A percentile compares a stretch with the other conserved stretches of the same genome.
These are phyloP conservation scores for Ogataea sp. DNA, from an alignment of 805 yeast species.

Conservation along the genomic window DNA sequence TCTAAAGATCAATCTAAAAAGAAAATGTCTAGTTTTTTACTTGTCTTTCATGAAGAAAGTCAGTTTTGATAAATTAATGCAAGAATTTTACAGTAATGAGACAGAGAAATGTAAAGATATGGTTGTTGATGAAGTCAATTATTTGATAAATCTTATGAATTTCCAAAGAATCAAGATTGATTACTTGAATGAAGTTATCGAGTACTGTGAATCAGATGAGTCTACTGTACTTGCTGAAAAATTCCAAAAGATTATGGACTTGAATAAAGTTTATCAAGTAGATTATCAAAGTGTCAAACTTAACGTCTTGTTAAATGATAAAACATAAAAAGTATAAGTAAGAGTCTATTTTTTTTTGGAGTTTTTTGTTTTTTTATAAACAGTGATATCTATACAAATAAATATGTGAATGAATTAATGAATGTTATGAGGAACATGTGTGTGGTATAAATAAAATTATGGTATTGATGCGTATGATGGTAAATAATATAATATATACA, in stretches of 20 bases:
- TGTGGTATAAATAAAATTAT: too few relatives aligned
- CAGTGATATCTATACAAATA: not conserved
- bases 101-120: conserved; percentile 1
- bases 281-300: not conserved
- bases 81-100: conserved; percentile 7
- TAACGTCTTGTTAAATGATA: not conserved
- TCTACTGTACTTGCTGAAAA: conserved; percentile 5
- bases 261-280: not conserved
- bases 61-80: conserved; percentile 12
- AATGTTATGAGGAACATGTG: too few relatives aligned
- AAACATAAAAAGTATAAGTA: too few relatives aligned
- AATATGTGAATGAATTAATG: not conserved
- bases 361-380: too few relatives aligned
- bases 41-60: conserved; percentile 22
- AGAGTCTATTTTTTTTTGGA: too few relatives aligned
- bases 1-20: conserved; percentile 5
- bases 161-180: conserved; percentile 17
- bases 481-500: too few relatives aligned
- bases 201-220: conserved; percentile 2
- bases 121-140: conserved; percentile 11
- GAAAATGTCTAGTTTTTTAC: conserved; percentile 8
- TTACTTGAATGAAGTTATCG: conserved; percentile 6
- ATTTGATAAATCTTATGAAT: conserved; percentile 14
- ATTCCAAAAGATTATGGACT: conserved; percentile 5
- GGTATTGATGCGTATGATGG: too few relatives aligned